Conservation (phyloP, 768 basidiomycete species). For the Daedaleopsis nitida region DNA sequence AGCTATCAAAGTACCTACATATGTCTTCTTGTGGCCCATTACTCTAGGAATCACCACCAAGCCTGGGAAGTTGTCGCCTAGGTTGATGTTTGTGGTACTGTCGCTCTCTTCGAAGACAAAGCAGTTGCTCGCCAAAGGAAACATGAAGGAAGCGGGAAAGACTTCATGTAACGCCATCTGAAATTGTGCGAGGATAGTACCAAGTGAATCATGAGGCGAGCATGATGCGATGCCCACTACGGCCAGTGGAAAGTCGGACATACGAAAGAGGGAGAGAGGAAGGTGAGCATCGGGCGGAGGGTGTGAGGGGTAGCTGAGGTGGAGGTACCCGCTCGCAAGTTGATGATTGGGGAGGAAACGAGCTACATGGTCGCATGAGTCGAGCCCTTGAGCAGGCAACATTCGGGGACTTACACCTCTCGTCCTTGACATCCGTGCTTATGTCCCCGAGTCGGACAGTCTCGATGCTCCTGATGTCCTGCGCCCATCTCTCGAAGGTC, state of each 20-base stretch:
- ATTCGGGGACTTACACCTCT: conserved; percentile 54
- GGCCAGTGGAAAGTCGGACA: conserved; percentile 82
- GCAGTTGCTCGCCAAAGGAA: conserved; percentile 79
- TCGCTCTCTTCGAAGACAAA: conserved; percentile 82
- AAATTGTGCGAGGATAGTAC: conserved; percentile 64
- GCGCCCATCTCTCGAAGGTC: conserved; percentile 74
- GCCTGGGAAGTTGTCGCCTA: conserved; percentile 58
- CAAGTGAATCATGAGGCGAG: conserved; percentile 53
- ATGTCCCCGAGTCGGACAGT: conserved; percentile 80
- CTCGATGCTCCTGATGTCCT: conserved; percentile 73
- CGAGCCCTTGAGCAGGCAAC: neutral
- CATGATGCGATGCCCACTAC: conserved; percentile 86
- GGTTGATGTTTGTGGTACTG: conserved; percentile 54
- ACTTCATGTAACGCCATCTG: conserved; percentile 62
- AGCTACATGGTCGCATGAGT: conserved; percentile 41
- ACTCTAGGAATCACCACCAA: conserved; percentile 79
- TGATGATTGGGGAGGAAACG: conserved; percentile 77
- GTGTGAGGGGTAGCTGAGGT: conserved; percentile 77
- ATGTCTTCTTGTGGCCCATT: conserved; percentile 87
- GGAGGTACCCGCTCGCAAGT: conserved; percentile 76
- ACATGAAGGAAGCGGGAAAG: conserved; percentile 67
- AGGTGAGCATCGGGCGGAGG: conserved; percentile 70
- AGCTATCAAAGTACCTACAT: conserved; percentile 86
- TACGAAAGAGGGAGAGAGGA: conserved; percentile 71
- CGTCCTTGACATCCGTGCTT: conserved; percentile 76